Evolutionary conservation across 2,329 filamentous ascomycete genomes (phyloP), one percentile per base, ranked within the genome.

Genomic region (Ophiocordyceps camponoti-leonardi): DNA sequence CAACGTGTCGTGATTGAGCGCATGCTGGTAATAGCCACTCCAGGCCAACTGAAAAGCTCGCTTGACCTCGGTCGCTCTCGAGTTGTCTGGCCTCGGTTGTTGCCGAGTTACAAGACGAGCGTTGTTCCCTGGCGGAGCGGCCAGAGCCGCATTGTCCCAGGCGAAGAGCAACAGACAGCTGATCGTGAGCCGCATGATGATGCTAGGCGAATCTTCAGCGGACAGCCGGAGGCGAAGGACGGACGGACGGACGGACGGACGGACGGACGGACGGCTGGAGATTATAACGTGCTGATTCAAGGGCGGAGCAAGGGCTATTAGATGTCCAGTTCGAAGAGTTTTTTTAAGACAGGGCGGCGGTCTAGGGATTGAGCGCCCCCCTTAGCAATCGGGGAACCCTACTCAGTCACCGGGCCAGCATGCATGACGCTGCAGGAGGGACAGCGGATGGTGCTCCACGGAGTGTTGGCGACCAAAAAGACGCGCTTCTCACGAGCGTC

Each of bases 1-100:
- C 11, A 93, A 65, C 41, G 86, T 83, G 58, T 93, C 86, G 52
- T 85, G 75, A 1, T 82, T 83, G 50, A 84, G 88, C 0, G 84
- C 84, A 61, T 84, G 77, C 61, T 75, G 65, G 54, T 76, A 73
- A 58, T 90, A 90, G 2, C 80, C 82, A 48, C 78, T 63, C 81
- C 83, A 88, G 2, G 82, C 79, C 53, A 72, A 71, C 47, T 73
- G 68, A 55, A 88, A 90, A 0, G 79, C 78, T 46, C 77, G 72
- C 57, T 77, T 81, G 45, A 88, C 75, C 1, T 76, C 75, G 43
- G 68, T 66, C 13, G 78, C 72, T 51, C 76, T 64, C 12, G 58
- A 58, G 1, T 58, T 54, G 47, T 69, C 60, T 5, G 62, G 51
- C 26, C 45, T 44, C 30, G 50, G 49, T n/a, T 45, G 30, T 11